Evolutionary conservation across 805 yeast genomes (phyloP), one percentile per base, ranked within the genome.

Genomic region (Saturnispora saitoi): DNA sequence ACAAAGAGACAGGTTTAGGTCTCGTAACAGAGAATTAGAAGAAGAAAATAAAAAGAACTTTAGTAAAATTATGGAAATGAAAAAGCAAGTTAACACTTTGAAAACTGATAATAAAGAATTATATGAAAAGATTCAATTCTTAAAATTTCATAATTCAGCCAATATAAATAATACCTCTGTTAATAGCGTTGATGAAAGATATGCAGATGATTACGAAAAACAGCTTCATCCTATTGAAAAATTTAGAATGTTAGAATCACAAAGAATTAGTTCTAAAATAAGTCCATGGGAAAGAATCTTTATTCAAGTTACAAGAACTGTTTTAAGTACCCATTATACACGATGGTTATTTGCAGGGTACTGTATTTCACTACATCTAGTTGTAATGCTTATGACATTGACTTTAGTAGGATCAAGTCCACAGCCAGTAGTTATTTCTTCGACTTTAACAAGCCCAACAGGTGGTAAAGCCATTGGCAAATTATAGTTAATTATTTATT

Each of bases 1-100:
- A 60, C 99, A 91, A 68, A 80, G 99, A 63, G 99, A 91, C 64
- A 72, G 99, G 53, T 89, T 90, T 71, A 80, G 95, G 58, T 75
- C 78, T n/a, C 75, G 88, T 48, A 87, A 84, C 58, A 77, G 76
- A 49, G 96, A 87, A 61, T 72, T 93, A 48, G 98, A 91, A 63
- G 84, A 84, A 48, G 95, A 88, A 57, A 58, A 82, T 34, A 80
- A 85, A 62, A 77, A 76, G 54, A 79, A 76, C 53, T 71, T 71
- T 45, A 62, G 67, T 19, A 70, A 72, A 36, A 71, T 83, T 26
- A 72, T 70, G 34, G 86, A 83, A 49, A 69, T 87, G 54, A 80
- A 80, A 51, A 65, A 83, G 46, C 88, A 87, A 56, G 66, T 86
- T 34, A 74, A 74, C 47, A 67, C 71, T 3, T 69, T 90, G 58